Conservation (phyloP, 305 asterid species). For the Fraxinus sp. region DNA sequence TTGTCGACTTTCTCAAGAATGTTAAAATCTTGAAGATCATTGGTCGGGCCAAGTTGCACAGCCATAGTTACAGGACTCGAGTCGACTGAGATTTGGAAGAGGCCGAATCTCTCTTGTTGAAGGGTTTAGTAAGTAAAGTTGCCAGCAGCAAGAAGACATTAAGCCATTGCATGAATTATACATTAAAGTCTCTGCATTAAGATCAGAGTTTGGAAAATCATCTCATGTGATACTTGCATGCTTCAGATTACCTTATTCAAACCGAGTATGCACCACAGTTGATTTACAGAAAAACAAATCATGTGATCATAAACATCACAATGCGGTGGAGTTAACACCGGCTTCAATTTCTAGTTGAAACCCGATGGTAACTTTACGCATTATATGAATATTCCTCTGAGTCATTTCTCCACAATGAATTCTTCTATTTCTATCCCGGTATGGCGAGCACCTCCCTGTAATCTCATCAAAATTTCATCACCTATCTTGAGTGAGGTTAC, state of each 20-base stretch:
- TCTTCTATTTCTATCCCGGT: slow-evolving; percentile 80
- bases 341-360: neutral
- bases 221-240: neutral
- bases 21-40: neutral
- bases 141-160: neutral
- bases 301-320: neutral
- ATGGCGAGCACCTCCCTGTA: slow-evolving; percentile 84
- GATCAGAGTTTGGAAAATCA: neutral
- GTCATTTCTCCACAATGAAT: slow-evolving; percentile 81
- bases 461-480: slow-evolving; percentile 57
- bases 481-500: slow-evolving; percentile 75
- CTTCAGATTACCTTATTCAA: neutral
- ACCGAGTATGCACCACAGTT: neutral
- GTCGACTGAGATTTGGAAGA: neutral
- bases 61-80: neutral
- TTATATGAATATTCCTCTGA: neutral
- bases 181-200: neutral
- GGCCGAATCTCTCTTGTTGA: neutral
- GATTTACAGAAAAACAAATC: neutral
- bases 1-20: neutral
- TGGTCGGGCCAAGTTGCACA: neutral
- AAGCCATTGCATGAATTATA: neutral
- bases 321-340: neutral
- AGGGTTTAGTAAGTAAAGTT: neutral
- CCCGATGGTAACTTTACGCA: neutral